phyloP scores from a whole-genome alignment of 2,329 filamentous ascomycete species.

The Fusarium aywerte region DNA sequence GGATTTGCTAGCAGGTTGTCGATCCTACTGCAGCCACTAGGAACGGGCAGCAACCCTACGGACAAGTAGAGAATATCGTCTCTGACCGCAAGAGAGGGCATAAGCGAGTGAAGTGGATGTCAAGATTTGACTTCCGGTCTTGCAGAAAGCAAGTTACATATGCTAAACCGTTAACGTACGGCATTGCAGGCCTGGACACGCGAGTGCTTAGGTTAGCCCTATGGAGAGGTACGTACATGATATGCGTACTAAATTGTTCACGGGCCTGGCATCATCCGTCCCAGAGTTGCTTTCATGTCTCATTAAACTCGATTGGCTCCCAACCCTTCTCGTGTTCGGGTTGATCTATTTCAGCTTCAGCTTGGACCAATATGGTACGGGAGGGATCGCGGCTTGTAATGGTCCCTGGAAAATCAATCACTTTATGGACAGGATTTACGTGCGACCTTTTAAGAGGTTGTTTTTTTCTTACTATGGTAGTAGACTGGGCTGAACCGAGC shows the following conservation, averaged over 20 bases:
- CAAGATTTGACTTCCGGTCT: not conserved
- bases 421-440: not conserved
- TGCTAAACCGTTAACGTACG: conserved; percentile 16
- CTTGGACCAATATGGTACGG: conserved; percentile 25
- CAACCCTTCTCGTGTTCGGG: conserved; percentile 36
- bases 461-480: not conserved
- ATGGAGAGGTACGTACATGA: not conserved
- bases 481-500: conserved; percentile 8
- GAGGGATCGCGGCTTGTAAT: conserved; percentile 32
- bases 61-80: not conserved
- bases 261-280: conserved; percentile 19
- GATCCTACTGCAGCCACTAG: conserved; percentile 2
- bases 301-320: conserved; percentile 35
- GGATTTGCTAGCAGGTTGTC: not conserved
- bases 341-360: conserved; percentile 18
- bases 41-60: not conserved
- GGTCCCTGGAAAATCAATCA: not conserved
- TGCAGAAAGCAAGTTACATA: conserved; percentile 12
- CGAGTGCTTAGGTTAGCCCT: conserved; percentile 3
- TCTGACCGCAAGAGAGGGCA: conserved; percentile 25
- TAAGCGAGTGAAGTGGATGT: conserved; percentile 13
- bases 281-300: conserved; percentile 20
- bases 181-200: not conserved
- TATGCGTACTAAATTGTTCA: conserved; percentile 2
- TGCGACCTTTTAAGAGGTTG: not conserved